These are phyloP conservation scores for Candida schatavii DNA, from an alignment of 805 yeast species.

Conservation along the genomic window DNA sequence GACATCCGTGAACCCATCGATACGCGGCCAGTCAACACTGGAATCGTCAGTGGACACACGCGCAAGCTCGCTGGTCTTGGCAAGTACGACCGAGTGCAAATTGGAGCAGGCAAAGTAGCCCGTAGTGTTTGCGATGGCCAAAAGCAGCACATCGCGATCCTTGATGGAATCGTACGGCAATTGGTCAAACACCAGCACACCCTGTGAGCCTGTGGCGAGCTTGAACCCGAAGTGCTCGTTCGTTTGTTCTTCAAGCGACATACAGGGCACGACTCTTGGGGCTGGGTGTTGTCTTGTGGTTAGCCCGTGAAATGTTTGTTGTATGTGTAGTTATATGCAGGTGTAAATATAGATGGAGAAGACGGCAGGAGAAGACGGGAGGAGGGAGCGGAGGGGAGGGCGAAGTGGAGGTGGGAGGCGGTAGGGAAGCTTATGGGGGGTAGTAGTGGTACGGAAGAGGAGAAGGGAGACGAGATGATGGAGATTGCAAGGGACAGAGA, in stretches of 20 bases:
- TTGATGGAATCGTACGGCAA: conserved; percentile 19
- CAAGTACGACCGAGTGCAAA: conserved; percentile 22
- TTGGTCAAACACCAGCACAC: conserved; percentile 23
- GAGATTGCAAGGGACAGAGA: too few species aligned
- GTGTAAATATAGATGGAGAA: too few species aligned
- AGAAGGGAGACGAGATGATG: too few species aligned
- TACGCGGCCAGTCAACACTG: not conserved
- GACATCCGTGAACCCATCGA: conserved; percentile 7
- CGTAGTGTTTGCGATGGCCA: conserved; percentile 25
- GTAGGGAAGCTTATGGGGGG: too few species aligned
- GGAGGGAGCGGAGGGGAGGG: too few species aligned
- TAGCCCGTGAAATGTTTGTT: not conserved
- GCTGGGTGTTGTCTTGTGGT: not conserved
- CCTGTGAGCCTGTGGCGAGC: conserved; percentile 23
- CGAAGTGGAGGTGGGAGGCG: too few species aligned
- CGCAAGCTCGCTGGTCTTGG: conserved; percentile 18
- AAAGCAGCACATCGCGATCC: conserved; percentile 17
- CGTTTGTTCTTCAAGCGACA: conserved; percentile 16
- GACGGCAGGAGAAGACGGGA: too few species aligned
- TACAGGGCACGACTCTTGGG: conserved; percentile 7
- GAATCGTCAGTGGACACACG: conserved; percentile 2
- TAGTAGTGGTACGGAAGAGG: too few species aligned
- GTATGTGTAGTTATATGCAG: not conserved
- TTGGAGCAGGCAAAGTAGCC: conserved; percentile 33
- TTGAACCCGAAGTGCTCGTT: conserved; percentile 41